Base-by-base conservation (phyloP, 805 yeast genomes). In the Saccharomycodes ludwigii region DNA sequence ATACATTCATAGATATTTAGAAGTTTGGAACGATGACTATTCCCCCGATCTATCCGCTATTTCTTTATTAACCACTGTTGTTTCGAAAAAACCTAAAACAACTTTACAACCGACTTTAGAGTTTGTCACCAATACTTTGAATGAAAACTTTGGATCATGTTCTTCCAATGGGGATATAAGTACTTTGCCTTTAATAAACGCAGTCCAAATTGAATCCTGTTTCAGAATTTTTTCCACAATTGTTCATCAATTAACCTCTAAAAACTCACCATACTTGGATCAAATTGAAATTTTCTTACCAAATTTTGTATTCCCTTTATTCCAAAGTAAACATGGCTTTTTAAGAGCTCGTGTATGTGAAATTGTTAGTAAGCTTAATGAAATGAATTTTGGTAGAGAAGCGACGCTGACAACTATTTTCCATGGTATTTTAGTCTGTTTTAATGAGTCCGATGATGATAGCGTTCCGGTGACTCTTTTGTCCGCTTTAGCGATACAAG, bases 401-500 rank as follows among this genome's bases (percentile, higher is more conserved):
- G 41, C 49, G 12, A 58, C 50, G 29, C 39, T 66, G 14, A 59
- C 56, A 23, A 42, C 47, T 4, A 40, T 71, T 16, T 67, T 61
- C 40, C 55, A 65, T 31, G 75, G 75, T 25, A 61, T 70, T 2
- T 45, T 69, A 41, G 24, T 44, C 2, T 52, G 61, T 38, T 58
- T 67, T 30, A 55, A 56, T 30, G 53, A 51, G 19, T 25, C 28
- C 4, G 51, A 64, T 33, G 73, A 70, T 30, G 52, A 56, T 24
- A 56, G 65, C 21, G 59, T 79, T 34, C 94, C 95, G 0, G 82
- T 84, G 3, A 79, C 76, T 50, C 66, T 88, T 29, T 81, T 83
- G 47, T 85, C 88, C 12, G 83, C 95, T 0, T 58, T 84, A 35
- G 91, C 94, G 0, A 61, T 88, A 31, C 95, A 86, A 59, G 73